These are phyloP conservation scores for Chenopodium album DNA, from an alignment of 148 eudicot species.

Conservation along the genomic window DNA sequence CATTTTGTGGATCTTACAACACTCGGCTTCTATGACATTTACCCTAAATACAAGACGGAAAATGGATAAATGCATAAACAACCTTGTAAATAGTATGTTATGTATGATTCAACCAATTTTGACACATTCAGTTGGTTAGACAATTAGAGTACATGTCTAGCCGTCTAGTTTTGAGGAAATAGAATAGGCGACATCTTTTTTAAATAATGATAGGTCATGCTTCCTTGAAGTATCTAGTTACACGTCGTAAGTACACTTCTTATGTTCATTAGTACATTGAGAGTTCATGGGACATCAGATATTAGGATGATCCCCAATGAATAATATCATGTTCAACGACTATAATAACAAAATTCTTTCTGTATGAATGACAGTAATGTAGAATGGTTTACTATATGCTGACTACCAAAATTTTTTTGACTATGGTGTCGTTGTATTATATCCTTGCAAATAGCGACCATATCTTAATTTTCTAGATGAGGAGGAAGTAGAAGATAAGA, in stretches of 20 bases:
- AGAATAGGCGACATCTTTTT: slow-evolving; percentile 13
- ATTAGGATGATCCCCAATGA: slow-evolving; percentile 14
- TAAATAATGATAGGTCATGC: slow-evolving; percentile 8
- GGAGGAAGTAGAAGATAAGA: too few relatives aligned
- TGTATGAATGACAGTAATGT: background rate
- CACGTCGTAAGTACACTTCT: background rate
- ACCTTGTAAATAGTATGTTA: slow-evolving; percentile 10
- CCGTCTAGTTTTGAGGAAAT: slow-evolving; percentile 16
- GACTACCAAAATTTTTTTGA: too few relatives aligned
- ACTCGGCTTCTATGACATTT: slow-evolving; percentile 59
- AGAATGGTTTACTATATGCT: too few relatives aligned
- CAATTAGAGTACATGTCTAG: slow-evolving; percentile 1
- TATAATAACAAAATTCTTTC: background rate
- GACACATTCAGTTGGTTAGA: slow-evolving; percentile 17
- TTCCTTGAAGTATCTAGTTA: background rate
- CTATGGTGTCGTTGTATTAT: too few relatives aligned
- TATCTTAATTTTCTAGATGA: too few relatives aligned
- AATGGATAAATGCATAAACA: slow-evolving; percentile 11
- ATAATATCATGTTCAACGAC: background rate
- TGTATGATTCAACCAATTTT: slow-evolving; percentile 19
- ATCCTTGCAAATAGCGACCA: too few relatives aligned
- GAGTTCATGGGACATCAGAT: slow-evolving; percentile 8
- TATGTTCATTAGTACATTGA: background rate
- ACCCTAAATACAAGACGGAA: slow-evolving; percentile 4
- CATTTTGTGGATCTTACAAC: slow-evolving; percentile 80